phyloP scores from a whole-genome alignment of 163 green algal genomes.

The Chloromonas sp. region DNA sequence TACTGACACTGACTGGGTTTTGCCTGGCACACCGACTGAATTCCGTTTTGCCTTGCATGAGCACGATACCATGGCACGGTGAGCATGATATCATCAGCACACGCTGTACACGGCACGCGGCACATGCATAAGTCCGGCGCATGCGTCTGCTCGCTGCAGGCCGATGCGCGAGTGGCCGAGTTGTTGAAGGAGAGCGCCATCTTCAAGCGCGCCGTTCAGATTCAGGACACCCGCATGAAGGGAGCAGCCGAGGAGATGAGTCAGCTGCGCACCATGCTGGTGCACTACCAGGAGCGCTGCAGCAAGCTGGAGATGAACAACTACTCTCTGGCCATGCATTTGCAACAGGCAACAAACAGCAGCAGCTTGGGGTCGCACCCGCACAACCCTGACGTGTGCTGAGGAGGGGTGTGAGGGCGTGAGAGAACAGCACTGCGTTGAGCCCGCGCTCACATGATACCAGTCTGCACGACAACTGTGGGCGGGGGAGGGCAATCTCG shows the following conservation, averaged over 20 bases:
- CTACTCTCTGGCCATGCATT: conserved; percentile 75
- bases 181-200: conserved; percentile 64
- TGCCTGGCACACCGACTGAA: no score
- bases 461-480: no score
- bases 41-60: no score
- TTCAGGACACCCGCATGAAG: conserved; percentile 61
- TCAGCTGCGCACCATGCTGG: conserved; percentile 49
- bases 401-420: neutral
- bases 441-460: no score
- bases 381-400: conserved; percentile 62
- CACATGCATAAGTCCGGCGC: no score
- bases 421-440: no score
- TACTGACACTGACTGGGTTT: no score
- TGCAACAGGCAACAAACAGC: conserved; percentile 54
- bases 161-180: neutral
- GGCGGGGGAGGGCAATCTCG: no score
- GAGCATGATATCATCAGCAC: no score
- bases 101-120: no score
- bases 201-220: conserved; percentile 78
- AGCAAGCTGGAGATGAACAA: conserved; percentile 70
- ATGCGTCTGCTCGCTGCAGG: neutral
- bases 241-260: conserved; percentile 49
- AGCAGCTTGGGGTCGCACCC: neutral
- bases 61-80: no score
- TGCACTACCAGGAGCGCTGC: conserved; percentile 59